These are phyloP conservation scores for Polytrichum commune DNA, from an alignment of 225 moss, liverwort and hornwort genomes.

Conservation along the genomic window DNA sequence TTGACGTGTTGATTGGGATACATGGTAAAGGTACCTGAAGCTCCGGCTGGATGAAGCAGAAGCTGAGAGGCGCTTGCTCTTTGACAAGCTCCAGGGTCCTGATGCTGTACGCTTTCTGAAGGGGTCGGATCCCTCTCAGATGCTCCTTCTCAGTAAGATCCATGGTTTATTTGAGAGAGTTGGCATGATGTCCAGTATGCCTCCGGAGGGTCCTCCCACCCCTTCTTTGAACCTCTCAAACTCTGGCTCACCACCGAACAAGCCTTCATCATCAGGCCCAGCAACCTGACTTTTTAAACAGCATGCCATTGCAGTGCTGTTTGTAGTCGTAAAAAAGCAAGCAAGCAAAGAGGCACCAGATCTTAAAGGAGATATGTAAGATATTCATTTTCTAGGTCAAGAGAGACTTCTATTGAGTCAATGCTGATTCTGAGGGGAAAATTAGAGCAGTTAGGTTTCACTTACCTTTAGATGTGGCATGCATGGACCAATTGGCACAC, in stretches of 20 bases:
- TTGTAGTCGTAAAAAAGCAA: background rate
- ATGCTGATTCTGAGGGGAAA: background rate
- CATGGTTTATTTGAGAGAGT: slow-evolving; percentile 69
- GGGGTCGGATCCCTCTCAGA: slow-evolving; percentile 63
- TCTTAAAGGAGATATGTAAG: background rate
- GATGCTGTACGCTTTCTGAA: slow-evolving; percentile 59
- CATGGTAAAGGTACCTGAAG: slow-evolving; percentile 54
- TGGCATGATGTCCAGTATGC: slow-evolving; percentile 66
- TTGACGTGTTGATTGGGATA: slow-evolving; percentile 21
- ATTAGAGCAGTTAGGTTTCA: background rate
- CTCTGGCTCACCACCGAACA: slow-evolving; percentile 30
- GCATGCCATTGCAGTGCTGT: slow-evolving; percentile 25
- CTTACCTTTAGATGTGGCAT: background rate
- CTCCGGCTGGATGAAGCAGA: slow-evolving; percentile 67
- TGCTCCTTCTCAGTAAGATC: slow-evolving; percentile 65
- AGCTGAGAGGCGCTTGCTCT: slow-evolving; percentile 65
- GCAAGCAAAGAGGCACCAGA: too few species aligned
- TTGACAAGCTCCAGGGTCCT: slow-evolving; percentile 69
- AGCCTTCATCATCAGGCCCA: slow-evolving; percentile 49
- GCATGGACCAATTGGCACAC: background rate
- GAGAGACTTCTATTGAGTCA: background rate
- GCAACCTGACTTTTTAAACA: slow-evolving; percentile 21
- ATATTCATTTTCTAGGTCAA: background rate
- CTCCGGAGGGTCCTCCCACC: slow-evolving; percentile 47
- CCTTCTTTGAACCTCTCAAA: slow-evolving; percentile 34